phyloP scores from a whole-genome alignment of 306 rosid genomes.

The Calophaca sinica region DNA sequence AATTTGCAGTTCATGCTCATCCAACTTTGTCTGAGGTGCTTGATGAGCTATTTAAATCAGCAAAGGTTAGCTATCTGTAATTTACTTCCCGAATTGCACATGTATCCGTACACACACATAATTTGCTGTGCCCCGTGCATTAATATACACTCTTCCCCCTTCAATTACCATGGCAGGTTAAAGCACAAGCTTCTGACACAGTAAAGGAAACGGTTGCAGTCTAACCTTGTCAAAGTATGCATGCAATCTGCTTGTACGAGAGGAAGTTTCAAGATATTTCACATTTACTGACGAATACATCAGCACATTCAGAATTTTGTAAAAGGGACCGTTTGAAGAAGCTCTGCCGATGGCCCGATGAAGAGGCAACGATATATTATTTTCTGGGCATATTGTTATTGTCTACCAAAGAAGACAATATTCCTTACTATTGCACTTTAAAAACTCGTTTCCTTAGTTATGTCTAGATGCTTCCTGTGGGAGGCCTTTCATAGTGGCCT shows the following conservation, averaged over 20 bases:
- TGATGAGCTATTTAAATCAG: conserved; percentile 92
- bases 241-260: conserved; percentile 66
- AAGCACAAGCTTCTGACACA: conserved; percentile 61
- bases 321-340: conserved; percentile 42
- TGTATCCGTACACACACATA: not conserved
- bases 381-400: conserved; percentile 42
- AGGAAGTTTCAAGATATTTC: conserved; percentile 50
- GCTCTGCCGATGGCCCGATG: conserved; percentile 20
- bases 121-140: conserved; percentile 26
- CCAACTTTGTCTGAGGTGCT: conserved; percentile 97
- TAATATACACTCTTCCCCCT: conserved; percentile 28
- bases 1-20: conserved; percentile 90
- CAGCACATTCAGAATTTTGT: conserved; percentile 35
- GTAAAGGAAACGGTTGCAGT: conserved; percentile 77
- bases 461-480: conserved; percentile 41
- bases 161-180: conserved; percentile 65
- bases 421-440: conserved; percentile 40
- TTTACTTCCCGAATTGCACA: conserved; percentile 7
- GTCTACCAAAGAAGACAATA: conserved; percentile 46
- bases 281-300: conserved; percentile 48
- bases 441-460: conserved; percentile 40
- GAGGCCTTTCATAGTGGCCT: conserved; percentile 10
- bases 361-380: conserved; percentile 41
- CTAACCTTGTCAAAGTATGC: conserved; percentile 60
- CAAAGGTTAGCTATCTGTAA: conserved; percentile 69